Evolutionary conservation across 176 grass and related monocot species (phyloP).

Genomic region (Melocanna baccifera): DNA sequence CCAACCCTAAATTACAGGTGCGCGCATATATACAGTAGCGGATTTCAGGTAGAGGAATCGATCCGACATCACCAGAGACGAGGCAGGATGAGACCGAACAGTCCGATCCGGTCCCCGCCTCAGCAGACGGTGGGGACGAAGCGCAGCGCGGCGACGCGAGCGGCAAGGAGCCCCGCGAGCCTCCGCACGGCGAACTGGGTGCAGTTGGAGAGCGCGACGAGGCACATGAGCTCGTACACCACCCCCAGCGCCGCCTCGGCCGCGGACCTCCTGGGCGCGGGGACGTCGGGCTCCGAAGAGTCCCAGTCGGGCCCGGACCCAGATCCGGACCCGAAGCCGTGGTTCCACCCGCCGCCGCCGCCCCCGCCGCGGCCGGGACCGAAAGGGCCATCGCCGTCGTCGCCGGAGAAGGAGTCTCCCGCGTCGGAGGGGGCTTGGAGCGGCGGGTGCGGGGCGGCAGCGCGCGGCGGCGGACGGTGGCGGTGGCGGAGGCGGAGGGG

Average conservation of each 20-base stretch:
- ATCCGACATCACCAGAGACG: neutral
- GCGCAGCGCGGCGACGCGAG: constrained; percentile 25
- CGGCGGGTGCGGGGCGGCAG: constrained; percentile 34
- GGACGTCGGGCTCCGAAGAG: constrained; percentile 26
- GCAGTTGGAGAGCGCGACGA: constrained; percentile 59
- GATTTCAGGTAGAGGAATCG: neutral
- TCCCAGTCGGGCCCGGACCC: constrained; percentile 33
- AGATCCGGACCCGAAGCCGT: constrained; percentile 10
- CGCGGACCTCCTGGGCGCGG: constrained; percentile 27
- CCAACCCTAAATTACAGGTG: neutral
- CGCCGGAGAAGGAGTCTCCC: constrained; percentile 32
- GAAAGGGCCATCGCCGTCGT: constrained; percentile 20
- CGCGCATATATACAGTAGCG: constrained; percentile 28
- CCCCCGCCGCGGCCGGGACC: constrained; percentile 4
- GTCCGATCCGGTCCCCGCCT: neutral
- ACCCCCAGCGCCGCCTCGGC: constrained; percentile 30
- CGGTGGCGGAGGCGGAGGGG: constrained; percentile 20
- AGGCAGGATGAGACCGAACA: neutral
- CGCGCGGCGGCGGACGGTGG: constrained; percentile 35
- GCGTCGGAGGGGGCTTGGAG: constrained; percentile 17
- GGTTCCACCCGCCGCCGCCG: neutral
- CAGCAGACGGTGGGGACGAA: constrained; percentile 46
- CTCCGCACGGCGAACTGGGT: constrained; percentile 52
- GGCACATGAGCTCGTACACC: constrained; percentile 54
- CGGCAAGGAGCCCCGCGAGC: constrained; percentile 32